Evolutionary conservation across 169 alveolate genomes (phyloP).

Genomic region (Theileria annulata): DNA sequence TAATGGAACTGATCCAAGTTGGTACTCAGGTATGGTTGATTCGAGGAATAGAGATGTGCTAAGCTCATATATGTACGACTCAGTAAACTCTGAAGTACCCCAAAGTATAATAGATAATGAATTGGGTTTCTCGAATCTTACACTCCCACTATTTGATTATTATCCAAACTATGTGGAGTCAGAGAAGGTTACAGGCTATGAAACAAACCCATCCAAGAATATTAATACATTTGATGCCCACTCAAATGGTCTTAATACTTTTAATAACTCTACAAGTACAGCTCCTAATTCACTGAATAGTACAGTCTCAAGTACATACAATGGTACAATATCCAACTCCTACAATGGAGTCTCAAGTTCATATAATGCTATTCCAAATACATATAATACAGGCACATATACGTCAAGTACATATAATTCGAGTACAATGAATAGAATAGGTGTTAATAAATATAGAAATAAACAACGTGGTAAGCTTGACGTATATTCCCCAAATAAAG

Average conservation of each 20-base stretch:
- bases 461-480: neutral
- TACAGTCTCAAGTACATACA: neutral
- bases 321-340: no score
- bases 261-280: neutral
- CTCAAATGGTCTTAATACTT: neutral
- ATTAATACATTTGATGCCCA: neutral
- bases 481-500: neutral
- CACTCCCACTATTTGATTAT: slow-evolving; percentile 12
- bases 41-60: slow-evolving; percentile 20
- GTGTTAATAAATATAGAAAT: no score
- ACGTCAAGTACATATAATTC: no score
- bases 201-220: neutral
- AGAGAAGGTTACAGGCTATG: neutral
- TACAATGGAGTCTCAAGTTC: neutral
- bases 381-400: no score
- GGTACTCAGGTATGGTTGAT: slow-evolving; percentile 31
- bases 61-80: slow-evolving; percentile 20
- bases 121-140: neutral
- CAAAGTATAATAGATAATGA: slow-evolving; percentile 13
- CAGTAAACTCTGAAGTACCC: slow-evolving; percentile 1
- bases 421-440: neutral
- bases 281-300: neutral
- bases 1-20: neutral
- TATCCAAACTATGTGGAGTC: slow-evolving; percentile 8
- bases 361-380: no score